Percentiles rank a stretch among this genome's conserved stretches.
phyloP scores from a whole-genome alignment of 2,329 filamentous ascomycete genomes.

The Alternaria arbusti region DNA sequence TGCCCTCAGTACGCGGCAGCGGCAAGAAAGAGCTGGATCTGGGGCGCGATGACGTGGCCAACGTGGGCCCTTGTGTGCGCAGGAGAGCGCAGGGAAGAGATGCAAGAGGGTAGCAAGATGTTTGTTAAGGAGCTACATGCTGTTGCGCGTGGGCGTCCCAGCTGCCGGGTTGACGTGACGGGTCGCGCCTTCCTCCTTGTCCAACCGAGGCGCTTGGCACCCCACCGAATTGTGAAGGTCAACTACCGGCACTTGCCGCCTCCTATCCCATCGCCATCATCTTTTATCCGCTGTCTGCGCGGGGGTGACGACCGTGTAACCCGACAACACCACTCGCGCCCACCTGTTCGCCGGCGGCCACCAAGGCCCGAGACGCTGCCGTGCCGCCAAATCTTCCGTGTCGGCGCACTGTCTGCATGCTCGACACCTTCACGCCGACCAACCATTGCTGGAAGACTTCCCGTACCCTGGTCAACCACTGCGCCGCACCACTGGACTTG shows the following conservation, averaged over 20 bases:
- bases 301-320: not conserved
- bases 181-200: slow-evolving; percentile 21
- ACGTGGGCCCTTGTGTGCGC: slow-evolving; percentile 6
- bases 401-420: not conserved
- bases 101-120: slow-evolving; percentile 1
- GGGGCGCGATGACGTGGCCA: slow-evolving; percentile 14
- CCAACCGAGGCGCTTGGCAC: slow-evolving; percentile 22
- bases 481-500: not conserved
- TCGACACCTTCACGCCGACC: slow-evolving; percentile 1
- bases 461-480: not conserved
- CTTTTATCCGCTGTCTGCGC: not conserved
- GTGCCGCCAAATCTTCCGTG: not conserved
- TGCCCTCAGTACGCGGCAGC: not conserved
- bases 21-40: not conserved
- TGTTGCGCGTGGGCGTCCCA: slow-evolving; percentile 10
- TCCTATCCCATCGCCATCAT: not conserved
- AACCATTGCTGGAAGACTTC: not conserved
- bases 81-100: slow-evolving; percentile 5
- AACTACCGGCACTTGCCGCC: not conserved
- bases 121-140: slow-evolving; percentile 12
- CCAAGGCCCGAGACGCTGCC: not conserved
- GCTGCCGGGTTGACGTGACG: slow-evolving; percentile 17
- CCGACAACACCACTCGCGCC: not conserved
- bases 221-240: not conserved
- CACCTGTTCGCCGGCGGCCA: not conserved